Evolutionary conservation across 257 asterid genomes (phyloP).

Genomic region (Solanum gandarillasii): DNA sequence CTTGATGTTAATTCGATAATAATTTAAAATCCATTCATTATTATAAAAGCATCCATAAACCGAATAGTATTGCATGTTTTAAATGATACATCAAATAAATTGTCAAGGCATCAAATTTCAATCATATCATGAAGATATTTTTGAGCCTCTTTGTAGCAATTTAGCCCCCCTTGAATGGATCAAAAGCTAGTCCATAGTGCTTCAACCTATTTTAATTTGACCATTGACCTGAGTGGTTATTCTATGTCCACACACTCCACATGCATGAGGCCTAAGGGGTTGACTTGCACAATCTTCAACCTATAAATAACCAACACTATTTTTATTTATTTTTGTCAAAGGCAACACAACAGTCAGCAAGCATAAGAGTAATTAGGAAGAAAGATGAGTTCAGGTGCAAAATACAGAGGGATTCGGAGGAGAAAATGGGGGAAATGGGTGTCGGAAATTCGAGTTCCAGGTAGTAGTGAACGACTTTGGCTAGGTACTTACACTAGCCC

Average conservation of each 20-base stretch:
- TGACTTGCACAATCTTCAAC: conserved; percentile 48
- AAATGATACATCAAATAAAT: not conserved
- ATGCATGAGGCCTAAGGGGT: not conserved
- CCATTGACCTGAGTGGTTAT: not conserved
- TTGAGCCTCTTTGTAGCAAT: not conserved
- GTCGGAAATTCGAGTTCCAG: conserved; percentile 83
- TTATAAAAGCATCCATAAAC: too few species aligned
- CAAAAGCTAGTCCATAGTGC: not conserved
- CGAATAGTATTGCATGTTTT: not conserved
- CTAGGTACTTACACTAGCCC: conserved; percentile 67
- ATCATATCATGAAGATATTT: not conserved
- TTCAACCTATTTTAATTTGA: not conserved
- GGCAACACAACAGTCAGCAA: not conserved
- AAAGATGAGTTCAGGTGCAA: conserved; percentile 49
- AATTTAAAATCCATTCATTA: not conserved
- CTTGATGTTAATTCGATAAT: not conserved
- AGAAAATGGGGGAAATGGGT: conserved; percentile 98
- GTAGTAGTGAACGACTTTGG: conserved; percentile 73
- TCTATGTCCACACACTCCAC: not conserved
- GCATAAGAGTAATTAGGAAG: not conserved
- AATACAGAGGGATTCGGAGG: conserved; percentile 59
- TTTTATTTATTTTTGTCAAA: not conserved
- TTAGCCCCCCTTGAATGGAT: not conserved
- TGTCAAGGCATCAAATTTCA: not conserved
- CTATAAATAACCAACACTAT: conserved; percentile 17